These are phyloP conservation scores for Corylus americana DNA, from an alignment of 306 rosid genomes.

Conservation along the genomic window DNA sequence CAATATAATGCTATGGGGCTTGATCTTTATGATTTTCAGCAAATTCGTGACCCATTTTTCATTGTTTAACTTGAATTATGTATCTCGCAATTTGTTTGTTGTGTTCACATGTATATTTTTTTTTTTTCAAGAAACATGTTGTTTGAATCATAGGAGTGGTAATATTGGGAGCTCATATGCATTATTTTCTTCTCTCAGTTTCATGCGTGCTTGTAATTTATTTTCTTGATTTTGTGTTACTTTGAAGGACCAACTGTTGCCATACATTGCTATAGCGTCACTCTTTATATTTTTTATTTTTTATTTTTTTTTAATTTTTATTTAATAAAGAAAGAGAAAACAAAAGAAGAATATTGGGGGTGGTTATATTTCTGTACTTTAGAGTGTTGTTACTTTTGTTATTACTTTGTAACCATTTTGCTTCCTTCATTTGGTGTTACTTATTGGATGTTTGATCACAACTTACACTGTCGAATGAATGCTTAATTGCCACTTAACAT, in stretches of 20 bases:
- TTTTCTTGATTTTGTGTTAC: constrained; percentile 11
- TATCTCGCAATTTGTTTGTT: background rate
- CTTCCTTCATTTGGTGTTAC: background rate
- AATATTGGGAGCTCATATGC: constrained; percentile 2
- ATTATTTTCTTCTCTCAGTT: background rate
- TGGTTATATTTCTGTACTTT: background rate
- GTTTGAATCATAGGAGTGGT: background rate
- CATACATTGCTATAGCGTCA: background rate
- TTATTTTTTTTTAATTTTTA: too few species aligned
- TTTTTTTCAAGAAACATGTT: background rate
- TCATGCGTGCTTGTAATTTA: background rate
- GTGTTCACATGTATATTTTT: background rate
- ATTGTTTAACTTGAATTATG: background rate
- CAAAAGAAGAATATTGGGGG: background rate
- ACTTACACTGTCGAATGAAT: constrained; percentile 9
- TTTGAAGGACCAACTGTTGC: background rate
- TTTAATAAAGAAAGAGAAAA: background rate
- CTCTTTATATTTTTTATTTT: background rate
- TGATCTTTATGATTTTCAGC: background rate
- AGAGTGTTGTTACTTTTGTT: constrained; percentile 1
- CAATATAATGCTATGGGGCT: background rate
- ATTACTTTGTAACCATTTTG: constrained; percentile 19
- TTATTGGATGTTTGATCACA: constrained; percentile 1
- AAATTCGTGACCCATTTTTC: background rate
- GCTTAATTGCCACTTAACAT: constrained; percentile 22